phyloP scores from a whole-genome alignment of 2,329 filamentous ascomycete species.

The Colletotrichum sp. region DNA sequence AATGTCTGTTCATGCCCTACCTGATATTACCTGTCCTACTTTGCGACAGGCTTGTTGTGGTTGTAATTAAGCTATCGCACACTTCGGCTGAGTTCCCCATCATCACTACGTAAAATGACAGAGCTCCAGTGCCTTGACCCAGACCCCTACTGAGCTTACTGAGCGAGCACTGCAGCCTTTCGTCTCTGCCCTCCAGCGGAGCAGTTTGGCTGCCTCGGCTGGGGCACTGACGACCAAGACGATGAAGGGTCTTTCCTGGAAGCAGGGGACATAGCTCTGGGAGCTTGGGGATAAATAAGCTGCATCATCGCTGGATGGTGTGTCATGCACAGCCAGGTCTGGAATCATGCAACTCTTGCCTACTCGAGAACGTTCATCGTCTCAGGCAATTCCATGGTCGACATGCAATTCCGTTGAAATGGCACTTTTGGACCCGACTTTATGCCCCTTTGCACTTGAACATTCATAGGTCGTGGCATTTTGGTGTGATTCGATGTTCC shows the following conservation, averaged over 20 bases:
- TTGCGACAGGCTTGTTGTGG: neutral
- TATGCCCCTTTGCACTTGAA: neutral
- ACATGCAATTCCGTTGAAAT: neutral
- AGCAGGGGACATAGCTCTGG: conserved; percentile 5
- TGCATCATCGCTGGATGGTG: neutral
- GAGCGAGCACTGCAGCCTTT: neutral
- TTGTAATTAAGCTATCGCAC: neutral
- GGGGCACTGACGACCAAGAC: neutral
- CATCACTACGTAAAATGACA: neutral
- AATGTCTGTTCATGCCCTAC: neutral
- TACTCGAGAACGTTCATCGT: neutral
- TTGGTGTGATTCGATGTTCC: neutral
- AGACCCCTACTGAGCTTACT: neutral
- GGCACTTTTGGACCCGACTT: neutral
- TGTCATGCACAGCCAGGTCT: neutral
- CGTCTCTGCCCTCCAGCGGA: neutral
- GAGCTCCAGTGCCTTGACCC: neutral
- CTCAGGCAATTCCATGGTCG: neutral
- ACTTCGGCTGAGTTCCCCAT: neutral
- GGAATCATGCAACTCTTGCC: neutral
- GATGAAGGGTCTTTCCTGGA: neutral
- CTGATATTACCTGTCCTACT: neutral
- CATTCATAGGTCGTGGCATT: neutral
- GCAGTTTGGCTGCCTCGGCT: neutral
- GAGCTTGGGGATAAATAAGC: neutral